Percentiles rank a stretch among this genome's conserved stretches.
phyloP scores from a whole-genome alignment of 768 basidiomycete genomes.

The Boletus rubropictus region DNA sequence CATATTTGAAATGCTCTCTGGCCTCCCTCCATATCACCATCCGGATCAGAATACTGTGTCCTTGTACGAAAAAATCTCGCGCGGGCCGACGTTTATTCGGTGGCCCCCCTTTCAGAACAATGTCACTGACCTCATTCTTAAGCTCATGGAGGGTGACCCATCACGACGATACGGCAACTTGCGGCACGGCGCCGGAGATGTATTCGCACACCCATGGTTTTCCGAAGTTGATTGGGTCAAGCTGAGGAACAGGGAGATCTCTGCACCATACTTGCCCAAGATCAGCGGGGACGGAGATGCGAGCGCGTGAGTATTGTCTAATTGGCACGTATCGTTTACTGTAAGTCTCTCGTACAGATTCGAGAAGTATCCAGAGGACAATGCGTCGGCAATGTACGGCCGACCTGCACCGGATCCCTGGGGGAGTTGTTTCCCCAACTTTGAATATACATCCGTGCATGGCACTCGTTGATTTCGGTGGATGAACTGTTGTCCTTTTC shows the following conservation, averaged over 20 bases:
- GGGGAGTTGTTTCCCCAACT: conserved; percentile 70
- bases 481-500: not conserved
- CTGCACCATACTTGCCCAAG: conserved; percentile 91
- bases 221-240: conserved; percentile 88
- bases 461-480: conserved; percentile 6
- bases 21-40: conserved; percentile 92
- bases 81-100: conserved; percentile 64
- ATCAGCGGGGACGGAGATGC: conserved; percentile 93
- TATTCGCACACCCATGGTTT: conserved; percentile 93
- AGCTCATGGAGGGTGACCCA: conserved; percentile 86
- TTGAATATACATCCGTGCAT: conserved; percentile 58
- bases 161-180: conserved; percentile 88
- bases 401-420: conserved; percentile 50
- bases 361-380: conserved; percentile 74
- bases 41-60: conserved; percentile 76
- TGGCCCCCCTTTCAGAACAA: conserved; percentile 75
- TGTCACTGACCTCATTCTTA: conserved; percentile 84
- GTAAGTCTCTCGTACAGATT: conserved; percentile 41
- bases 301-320: conserved; percentile 61
- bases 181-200: conserved; percentile 81
- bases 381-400: conserved; percentile 57
- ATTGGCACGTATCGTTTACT: not conserved
- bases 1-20: conserved; percentile 96
- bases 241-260: conserved; percentile 78
- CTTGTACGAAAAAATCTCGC: conserved; percentile 87